Evolutionary conservation across 768 basidiomycete genomes (phyloP).

Genomic region (Trametes coccinea): DNA sequence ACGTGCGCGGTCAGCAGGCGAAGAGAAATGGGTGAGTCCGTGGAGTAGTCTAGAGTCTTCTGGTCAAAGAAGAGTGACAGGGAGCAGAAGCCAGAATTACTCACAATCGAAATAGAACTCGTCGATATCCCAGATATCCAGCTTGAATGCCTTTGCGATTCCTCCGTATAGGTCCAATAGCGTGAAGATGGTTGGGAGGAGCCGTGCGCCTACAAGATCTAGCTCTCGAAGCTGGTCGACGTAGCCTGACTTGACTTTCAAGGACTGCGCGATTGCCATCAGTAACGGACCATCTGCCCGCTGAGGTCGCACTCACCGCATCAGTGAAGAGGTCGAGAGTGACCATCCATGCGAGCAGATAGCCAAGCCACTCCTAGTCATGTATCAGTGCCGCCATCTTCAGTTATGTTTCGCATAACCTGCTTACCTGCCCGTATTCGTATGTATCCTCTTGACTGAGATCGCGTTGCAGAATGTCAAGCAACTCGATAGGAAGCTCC

Average conservation of each 20-base stretch:
- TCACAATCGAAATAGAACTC: conserved; percentile 76
- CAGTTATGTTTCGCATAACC: background rate
- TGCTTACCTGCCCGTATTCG: conserved; percentile 40
- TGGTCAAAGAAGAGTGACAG: background rate
- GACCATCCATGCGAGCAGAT: conserved; percentile 89
- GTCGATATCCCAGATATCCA: conserved; percentile 85
- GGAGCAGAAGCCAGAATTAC: conserved; percentile 24
- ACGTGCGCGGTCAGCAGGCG: conserved; percentile 80
- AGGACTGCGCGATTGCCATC: conserved; percentile 53
- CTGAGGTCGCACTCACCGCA: conserved; percentile 56
- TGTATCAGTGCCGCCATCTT: background rate
- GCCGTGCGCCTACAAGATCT: conserved; percentile 58
- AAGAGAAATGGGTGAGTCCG: conserved; percentile 50
- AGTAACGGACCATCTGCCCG: background rate
- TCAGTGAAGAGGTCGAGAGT: conserved; percentile 80
- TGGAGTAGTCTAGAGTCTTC: conserved; percentile 54
- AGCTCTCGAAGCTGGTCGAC: conserved; percentile 80
- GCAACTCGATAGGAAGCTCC: conserved; percentile 65
- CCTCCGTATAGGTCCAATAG: conserved; percentile 69
- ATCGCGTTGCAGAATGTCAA: conserved; percentile 58
- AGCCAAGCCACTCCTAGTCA: conserved; percentile 52
- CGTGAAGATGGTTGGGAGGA: conserved; percentile 73
- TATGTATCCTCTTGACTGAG: conserved; percentile 43
- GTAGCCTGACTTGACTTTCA: conserved; percentile 83
- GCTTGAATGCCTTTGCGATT: conserved; percentile 66